phyloP scores from a whole-genome alignment of 176 grass and related monocot genomes.

The Zoysia japonica region DNA sequence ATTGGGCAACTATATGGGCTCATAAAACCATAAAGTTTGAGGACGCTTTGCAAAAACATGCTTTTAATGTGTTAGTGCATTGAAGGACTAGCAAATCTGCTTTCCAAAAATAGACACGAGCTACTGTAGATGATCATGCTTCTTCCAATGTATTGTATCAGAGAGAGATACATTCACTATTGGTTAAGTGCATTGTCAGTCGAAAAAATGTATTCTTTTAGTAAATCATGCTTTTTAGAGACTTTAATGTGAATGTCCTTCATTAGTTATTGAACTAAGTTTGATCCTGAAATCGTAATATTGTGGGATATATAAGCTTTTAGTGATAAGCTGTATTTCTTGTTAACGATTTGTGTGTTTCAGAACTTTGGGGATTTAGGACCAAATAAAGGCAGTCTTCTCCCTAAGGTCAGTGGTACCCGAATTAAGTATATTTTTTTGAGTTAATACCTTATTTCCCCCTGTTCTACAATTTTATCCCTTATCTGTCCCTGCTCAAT shows the following conservation, averaged over 20 bases:
- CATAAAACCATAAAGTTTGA: not conserved
- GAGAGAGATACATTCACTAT: not conserved
- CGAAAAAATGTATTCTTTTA: not conserved
- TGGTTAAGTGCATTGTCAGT: not conserved
- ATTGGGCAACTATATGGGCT: no score
- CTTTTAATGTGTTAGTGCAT: not conserved
- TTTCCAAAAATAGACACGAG: not conserved
- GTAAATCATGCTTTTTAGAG: not conserved
- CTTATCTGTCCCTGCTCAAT: no score
- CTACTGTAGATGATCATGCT: not conserved
- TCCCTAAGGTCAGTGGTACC: constrained; percentile 65
- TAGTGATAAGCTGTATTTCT: not conserved
- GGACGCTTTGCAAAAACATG: not conserved
- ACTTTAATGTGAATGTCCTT: not conserved
- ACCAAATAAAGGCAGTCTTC: constrained; percentile 67
- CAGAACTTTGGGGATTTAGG: constrained; percentile 70
- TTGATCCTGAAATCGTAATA: not conserved
- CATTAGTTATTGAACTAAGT: not conserved
- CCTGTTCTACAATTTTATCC: no score
- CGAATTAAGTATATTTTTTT: not conserved
- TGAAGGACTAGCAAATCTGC: not conserved
- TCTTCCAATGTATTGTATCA: not conserved
- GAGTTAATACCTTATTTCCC: no score
- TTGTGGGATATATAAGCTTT: not conserved
- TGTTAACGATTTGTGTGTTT: constrained; percentile 41